Percentiles rank a stretch among this genome's conserved stretches.
Evolutionary conservation across 1,139 yeast genomes (phyloP).

Genomic region (Meyerozyma smithsonii): DNA sequence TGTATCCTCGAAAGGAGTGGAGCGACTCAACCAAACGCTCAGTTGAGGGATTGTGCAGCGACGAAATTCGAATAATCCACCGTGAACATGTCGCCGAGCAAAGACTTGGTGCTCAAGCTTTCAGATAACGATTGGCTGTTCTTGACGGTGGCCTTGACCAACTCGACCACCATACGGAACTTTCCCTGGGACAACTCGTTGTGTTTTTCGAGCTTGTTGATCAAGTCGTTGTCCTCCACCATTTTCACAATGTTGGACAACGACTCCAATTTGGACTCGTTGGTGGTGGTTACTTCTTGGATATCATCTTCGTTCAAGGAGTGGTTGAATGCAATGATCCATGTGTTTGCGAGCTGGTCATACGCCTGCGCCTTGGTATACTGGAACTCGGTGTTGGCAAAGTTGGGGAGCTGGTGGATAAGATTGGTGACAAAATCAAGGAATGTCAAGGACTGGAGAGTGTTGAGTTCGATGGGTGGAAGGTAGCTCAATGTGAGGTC

Average conservation of each 20-base stretch:
- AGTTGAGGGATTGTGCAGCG: conserved; percentile 1
- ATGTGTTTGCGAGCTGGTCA: conserved; percentile 75
- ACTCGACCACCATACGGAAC: conserved; percentile 44
- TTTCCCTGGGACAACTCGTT: conserved; percentile 53
- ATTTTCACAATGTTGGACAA: conserved; percentile 21
- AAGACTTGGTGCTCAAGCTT: conserved; percentile 14
- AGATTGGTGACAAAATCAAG: conserved; percentile 63
- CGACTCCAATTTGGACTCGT: conserved; percentile 22
- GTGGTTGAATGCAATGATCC: conserved; percentile 60
- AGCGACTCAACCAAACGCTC: not conserved
- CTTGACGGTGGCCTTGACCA: conserved; percentile 36
- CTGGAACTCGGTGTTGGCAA: conserved; percentile 66
- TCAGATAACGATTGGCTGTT: conserved; percentile 22
- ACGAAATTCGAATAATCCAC: conserved; percentile 42
- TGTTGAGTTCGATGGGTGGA: conserved; percentile 68
- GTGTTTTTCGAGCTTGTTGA: conserved; percentile 51
- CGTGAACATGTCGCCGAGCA: conserved; percentile 38
- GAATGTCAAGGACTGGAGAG: conserved; percentile 57
- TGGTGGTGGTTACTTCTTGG: conserved; percentile 17
- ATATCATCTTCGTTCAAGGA: conserved; percentile 12
- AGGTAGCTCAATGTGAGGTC: conserved; percentile 77
- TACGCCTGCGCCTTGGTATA: conserved; percentile 69
- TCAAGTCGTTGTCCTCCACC: conserved; percentile 30
- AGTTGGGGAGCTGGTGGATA: conserved; percentile 67
- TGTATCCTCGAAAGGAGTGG: not conserved